Evolutionary conservation across 1,139 yeast species (phyloP), one percentile per base, ranked within the genome.

Genomic region (Kodamaea plutei): DNA sequence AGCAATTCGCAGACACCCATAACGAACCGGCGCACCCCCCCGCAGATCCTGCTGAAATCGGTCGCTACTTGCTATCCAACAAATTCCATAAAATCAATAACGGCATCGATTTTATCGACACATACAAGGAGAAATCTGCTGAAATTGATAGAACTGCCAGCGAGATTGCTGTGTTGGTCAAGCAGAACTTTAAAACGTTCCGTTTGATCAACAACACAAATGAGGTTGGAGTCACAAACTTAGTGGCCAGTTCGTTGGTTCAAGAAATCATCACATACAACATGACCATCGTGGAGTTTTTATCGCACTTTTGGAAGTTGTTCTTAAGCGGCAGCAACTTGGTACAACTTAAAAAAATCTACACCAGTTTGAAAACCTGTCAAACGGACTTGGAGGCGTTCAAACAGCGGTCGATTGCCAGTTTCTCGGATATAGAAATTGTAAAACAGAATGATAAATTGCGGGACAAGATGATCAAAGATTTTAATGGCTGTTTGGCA

Each of bases 161-260:
- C 24, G 78, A 76, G 29, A 71, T 80, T 8, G 61, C 69, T 9
- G 53, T 52, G 4, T 62, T 79, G 15, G 73, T 79, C 11, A 73
- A 73, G 45, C 66, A 69, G 32, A 81, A 80, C 47, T 71, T 77
- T 27, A 75, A 73, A 43, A 61, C 68, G 4, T 67, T 69, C 64
- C 65, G 54, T 41, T 54, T 52, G n/a, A 54, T 40, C 47, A 51
- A 39, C 13, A 53, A 47, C 22, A 48, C 47, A 17, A 37, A 36
- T 14, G 45, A 41, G n/a, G 34, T 43, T 17, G 31, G 39, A 28
- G 33, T 41, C 15, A 38, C 47, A 19, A 47, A 54, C 28, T 42
- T 64, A 10, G 48, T 65, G 4, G 54, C 66, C 2, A 49, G 31
- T 5, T 27, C 40, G 4, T 37, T 51, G 12, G 44, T 54, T 4